Evolutionary conservation across 768 basidiomycete genomes (phyloP), one percentile per base, ranked within the genome.

Genomic region (Lentinus brumalis): DNA sequence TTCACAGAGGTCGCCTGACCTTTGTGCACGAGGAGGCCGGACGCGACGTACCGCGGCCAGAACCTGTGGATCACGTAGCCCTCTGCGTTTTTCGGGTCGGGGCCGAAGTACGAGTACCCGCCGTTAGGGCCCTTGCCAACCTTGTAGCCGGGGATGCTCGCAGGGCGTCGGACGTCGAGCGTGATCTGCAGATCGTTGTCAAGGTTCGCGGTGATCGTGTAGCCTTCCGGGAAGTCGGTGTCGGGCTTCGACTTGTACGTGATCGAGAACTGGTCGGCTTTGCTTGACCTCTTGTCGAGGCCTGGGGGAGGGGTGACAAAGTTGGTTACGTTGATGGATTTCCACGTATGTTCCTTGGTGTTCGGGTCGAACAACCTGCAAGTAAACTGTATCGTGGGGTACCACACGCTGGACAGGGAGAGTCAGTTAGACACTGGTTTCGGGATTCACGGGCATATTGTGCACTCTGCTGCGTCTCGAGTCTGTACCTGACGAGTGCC

Each of bases 331-430:
- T 94, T 94, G 73, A 94, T 71, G 30, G 92, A 94, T 73, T 91
- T 92, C 96, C 96, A 99, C 59, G 78, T 79, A 49, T 76, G 82
- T 68, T 90, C 82, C 57, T 86, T 84, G 18, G 88, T 92, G 63
- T 83, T 81, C 5, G 94, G 88, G 69, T 97, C 84, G 78, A 84
- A 88, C 53, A 91, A 76, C 76, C 95, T 96, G 86, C 88, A 95
- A 4, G 87, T 91, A 74, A 98, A 93, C 75, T 99, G 96, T 68
- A 96, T 88, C 32, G 89, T 92, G 4, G 97, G 95, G 71, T 91
- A 96, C 87, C 96, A 95, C 61, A 98, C 73, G 26, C 95, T 96
- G 69, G 10, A 41, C 58, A 61, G 14, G 44, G 50, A 39, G 9
- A 29, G 32, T 10, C n/a, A 30, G 21, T 16, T 6, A 15, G 35